phyloP scores from a whole-genome alignment of 1,284 basidiomycete genomes.

The Naganishia cerealis region DNA sequence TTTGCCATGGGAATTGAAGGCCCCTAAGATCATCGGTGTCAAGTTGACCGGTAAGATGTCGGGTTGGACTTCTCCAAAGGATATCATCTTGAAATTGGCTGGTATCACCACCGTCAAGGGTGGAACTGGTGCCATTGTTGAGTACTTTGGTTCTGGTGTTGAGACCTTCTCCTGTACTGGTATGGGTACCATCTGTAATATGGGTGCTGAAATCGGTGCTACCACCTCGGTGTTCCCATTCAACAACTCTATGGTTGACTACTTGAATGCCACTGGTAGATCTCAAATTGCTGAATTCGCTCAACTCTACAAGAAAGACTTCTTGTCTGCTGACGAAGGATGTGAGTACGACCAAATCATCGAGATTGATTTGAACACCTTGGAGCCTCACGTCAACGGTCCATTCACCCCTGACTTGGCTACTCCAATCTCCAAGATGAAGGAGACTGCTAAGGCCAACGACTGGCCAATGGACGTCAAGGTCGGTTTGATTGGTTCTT shows the following conservation, averaged over 20 bases:
- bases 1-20: constrained; percentile 98
- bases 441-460: constrained; percentile 87
- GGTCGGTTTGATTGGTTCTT: constrained; percentile 96
- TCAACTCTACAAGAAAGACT: constrained; percentile 84
- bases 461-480: constrained; percentile 95
- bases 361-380: constrained; percentile 90
- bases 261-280: constrained; percentile 91
- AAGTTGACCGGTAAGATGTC: constrained; percentile 91
- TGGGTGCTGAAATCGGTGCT: constrained; percentile 99
- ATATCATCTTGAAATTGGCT: constrained; percentile 95
- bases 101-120: constrained; percentile 97
- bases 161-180: constrained; percentile 95
- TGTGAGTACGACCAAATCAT: constrained; percentile 94
- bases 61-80: constrained; percentile 98
- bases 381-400: constrained; percentile 99
- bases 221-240: constrained; percentile 99
- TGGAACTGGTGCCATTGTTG: constrained; percentile 93
- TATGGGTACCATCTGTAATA: constrained; percentile 98
- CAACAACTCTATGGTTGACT: constrained; percentile 90
- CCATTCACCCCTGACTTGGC: constrained; percentile 96
- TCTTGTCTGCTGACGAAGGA: constrained; percentile 80
- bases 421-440: constrained; percentile 94
- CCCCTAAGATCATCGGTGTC: constrained; percentile 97
- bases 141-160: constrained; percentile 91
- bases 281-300: constrained; percentile 86